Evolutionary conservation across 306 rosid species (phyloP), one percentile per base, ranked within the genome.

Genomic region (Lagenaria siceraria): DNA sequence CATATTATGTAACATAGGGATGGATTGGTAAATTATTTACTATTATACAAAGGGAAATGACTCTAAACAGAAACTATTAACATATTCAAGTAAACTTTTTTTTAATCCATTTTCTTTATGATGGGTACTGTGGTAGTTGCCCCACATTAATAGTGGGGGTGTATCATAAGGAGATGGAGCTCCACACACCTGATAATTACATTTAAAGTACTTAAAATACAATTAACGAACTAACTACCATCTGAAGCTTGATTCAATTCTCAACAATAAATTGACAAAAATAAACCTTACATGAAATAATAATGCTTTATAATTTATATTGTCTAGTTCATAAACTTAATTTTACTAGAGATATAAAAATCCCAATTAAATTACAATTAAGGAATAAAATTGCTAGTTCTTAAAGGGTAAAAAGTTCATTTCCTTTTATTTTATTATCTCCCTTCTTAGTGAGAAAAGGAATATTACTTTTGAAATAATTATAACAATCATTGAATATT

Each of bases 221-320:
- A 72, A 51, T 17, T 72, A 51, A 71, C 58, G 7, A 72, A 72
- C 77, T 49, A 72, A 72, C 77, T 72, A 49, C 77, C 77, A 27
- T 24, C 27, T 72, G 31, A 49, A 49, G 17, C 76, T 12, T 25
- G 38, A 17, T 71, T 48, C 46, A 71, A 36, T 71, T 46, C 22
- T 3, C 4, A 46, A 46, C 40, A 17, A 43, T 6, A 25, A 72
- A 48, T 72, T 72, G 43, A 72, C 77, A 4, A 18, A 72, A 72
- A 51, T 72, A 29, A n/a, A 43, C 77, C 60, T 72, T 49, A 17
- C 4, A 15, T 46, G 12, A 25, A 70, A 25, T 48, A 40, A 40
- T 11, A 18, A 38, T 19, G 18, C 46, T 40, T 42, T 42, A 40
- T 29, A 29, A 2, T n/a, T n/a, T 40, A 66, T 21, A 29, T 8